Evolutionary conservation across 257 asterid species (phyloP), one percentile per base, ranked within the genome.

Genomic region (Vinca minor): DNA sequence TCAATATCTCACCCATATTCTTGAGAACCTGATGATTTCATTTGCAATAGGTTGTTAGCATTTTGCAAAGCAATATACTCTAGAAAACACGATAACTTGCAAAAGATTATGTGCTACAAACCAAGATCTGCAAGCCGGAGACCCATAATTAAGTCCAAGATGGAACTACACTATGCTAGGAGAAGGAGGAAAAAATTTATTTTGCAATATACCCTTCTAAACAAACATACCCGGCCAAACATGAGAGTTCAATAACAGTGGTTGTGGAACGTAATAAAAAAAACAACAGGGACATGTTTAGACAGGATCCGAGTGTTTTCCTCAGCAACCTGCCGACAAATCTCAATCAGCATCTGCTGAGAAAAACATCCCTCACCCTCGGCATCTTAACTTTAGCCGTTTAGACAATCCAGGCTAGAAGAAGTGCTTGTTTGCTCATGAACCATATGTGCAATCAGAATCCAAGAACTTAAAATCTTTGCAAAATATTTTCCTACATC

Each of bases 1-100:
- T 87, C 63, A 93, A 95, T 77, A 93, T 93, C 82, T 89, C 96
- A 18, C 99, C 99, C 85, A 93, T 85, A 71, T 93, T 93, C 84
- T 89, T 89, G 61, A 93, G 91, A 68, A 85, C 90, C 99, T 93
- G 74, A 68, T 9, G 20, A 58, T 59, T 62, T n/a, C n/a, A n/a
- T 26, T 76, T 15, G 66, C 61, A 73, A 42, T 29, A 71, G 60
- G 12, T 42, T 54, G 68, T 70, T 46, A 41, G 45, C 23, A n/a
- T n/a, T n/a, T n/a, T n/a, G n/a, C n/a, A n/a, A 72, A 49, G 20
- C 35, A 25, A 49, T 47, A 36, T 26, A 3, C 65, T 26, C 11
- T 35, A 15, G 2, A 17, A 49, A 44, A 23, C 39, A 23, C 3
- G 11, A 17, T 10, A 12, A 29, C 47, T 1, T 21, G 25, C 23